Evolutionary conservation across 2,329 filamentous ascomycete genomes (phyloP).

Genomic region (Trichoderma sp.): DNA sequence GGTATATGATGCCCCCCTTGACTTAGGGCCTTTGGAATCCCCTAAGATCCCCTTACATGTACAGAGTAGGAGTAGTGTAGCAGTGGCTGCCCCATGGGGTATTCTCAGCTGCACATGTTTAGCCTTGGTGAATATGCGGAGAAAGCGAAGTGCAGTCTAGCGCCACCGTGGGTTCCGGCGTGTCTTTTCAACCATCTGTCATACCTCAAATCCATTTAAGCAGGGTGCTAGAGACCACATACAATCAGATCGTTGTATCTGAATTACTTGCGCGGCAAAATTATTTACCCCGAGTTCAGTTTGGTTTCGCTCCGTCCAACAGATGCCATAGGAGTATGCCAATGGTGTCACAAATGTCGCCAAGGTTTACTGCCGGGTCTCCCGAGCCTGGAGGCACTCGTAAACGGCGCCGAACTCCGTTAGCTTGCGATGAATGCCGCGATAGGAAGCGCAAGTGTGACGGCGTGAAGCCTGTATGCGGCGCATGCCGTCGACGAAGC

Average conservation of each 20-base stretch:
- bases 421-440: background rate
- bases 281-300: background rate
- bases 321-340: background rate
- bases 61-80: background rate
- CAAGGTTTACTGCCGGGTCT: background rate
- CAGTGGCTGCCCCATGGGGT: background rate
- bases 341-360: background rate
- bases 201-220: background rate
- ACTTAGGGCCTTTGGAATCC: background rate
- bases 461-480: background rate
- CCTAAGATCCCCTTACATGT: background rate
- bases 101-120: background rate
- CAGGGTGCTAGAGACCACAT: background rate
- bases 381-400: background rate
- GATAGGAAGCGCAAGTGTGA: slow-evolving; percentile 2
- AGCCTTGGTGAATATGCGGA: background rate
- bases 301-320: background rate
- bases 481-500: background rate
- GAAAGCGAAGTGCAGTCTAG: background rate
- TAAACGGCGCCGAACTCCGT: background rate
- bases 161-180: background rate
- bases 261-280: background rate
- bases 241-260: background rate
- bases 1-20: background rate
- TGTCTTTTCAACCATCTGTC: too few species aligned